Evolutionary conservation across 2,329 filamentous ascomycete genomes (phyloP), one percentile per base, ranked within the genome.

Genomic region (Cladophialophora psammophila): DNA sequence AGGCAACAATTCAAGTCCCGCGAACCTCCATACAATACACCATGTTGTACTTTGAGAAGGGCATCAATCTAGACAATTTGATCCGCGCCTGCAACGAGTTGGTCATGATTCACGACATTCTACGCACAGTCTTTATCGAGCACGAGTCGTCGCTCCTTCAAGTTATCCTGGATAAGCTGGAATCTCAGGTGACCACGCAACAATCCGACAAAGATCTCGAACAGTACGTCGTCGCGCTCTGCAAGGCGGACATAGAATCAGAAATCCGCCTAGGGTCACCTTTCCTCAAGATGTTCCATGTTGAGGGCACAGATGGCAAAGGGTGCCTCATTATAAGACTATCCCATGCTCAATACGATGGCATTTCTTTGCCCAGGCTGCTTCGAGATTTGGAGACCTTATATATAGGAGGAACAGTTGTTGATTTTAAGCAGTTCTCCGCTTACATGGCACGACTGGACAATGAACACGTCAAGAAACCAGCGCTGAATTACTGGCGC

Each of bases 301-400:
- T 59, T 7, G 81, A 85, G 53, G 78, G 87, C 52, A 79, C 80
- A 64, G 79, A 79, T 63, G 76, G 75, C 63, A 74, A 80, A 10
- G 76, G 78, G 5, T 81, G 82, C 54, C 84, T 90, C 13, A 78
- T 85, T 7, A n/a, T 72, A 74, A 85, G 88, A 64, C 84, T 91
- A 63, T 90, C 88, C 0, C 89, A 91, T 75, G 86, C 88, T 0
- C 88, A 91, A 71, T 91, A 90, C 73, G 89, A 91, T 70, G 89
- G 89, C 69, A 87, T 91, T 26, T 90, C 86, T 70, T 81, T 91
- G 8, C 85, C 87, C 0, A 79, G 83, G n/a, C 82, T 90, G 20
- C 83, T 90, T 65, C 82, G 81, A 18, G 87, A 90, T 72, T 83
- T 91, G 48, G 85, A 85, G 2, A 81, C 82, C 0, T 79, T 89